Evolutionary conservation across 2,329 filamentous ascomycete genomes (phyloP).

Genomic region (Bipolaris oryzae): DNA sequence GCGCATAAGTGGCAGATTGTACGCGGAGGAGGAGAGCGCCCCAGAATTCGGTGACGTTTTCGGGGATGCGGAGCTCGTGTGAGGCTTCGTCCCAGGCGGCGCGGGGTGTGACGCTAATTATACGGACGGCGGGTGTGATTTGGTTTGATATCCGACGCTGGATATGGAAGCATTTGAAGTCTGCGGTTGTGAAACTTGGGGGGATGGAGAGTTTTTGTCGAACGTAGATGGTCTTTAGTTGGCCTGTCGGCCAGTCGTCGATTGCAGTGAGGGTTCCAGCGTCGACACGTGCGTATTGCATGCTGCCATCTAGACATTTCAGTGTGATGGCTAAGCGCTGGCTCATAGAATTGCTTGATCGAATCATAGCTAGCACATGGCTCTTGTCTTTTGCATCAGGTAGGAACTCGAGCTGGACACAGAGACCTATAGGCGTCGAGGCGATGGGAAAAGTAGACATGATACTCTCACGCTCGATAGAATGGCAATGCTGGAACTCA

Average conservation of each 20-base stretch:
- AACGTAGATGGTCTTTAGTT: constrained; percentile 31
- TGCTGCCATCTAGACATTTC: constrained; percentile 27
- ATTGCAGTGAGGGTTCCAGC: constrained; percentile 60
- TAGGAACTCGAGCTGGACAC: constrained; percentile 33
- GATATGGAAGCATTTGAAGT: constrained; percentile 30
- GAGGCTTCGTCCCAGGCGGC: constrained; percentile 21
- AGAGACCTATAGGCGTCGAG: constrained; percentile 29
- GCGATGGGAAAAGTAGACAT: constrained; percentile 26
- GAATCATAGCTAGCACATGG: constrained; percentile 26
- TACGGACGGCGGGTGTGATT: constrained; percentile 22
- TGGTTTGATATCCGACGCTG: constrained; percentile 25
- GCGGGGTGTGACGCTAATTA: constrained; percentile 25
- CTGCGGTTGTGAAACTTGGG: constrained; percentile 26
- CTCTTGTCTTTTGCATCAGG: constrained; percentile 23
- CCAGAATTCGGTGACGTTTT: constrained; percentile 14
- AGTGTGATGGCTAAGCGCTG: constrained; percentile 32
- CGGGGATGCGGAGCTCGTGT: constrained; percentile 25
- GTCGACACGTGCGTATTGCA: constrained; percentile 48
- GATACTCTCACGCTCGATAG: constrained; percentile 29
- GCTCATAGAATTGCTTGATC: constrained; percentile 28
- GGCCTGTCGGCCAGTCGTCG: constrained; percentile 45
- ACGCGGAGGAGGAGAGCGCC: constrained; percentile 26
- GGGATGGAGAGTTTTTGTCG: constrained; percentile 32
- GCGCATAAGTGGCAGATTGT: constrained; percentile 22
- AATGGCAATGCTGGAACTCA: constrained; percentile 29